Evolutionary conservation across 352 stramenopile genomes (phyloP).

Genomic region (Pythium scleroteichum): DNA sequence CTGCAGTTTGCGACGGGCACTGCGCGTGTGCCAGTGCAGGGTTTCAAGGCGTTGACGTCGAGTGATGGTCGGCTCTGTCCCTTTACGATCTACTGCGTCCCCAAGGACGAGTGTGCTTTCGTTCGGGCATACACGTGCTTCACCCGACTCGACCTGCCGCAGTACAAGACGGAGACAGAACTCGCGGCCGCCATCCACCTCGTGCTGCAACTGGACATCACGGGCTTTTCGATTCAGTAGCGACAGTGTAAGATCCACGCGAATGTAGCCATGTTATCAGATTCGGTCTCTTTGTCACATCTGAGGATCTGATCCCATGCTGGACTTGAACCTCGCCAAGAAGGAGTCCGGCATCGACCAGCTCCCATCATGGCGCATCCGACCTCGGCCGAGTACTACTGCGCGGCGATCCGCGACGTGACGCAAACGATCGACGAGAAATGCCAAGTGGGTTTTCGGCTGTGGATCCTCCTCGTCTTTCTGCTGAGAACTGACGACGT

Average conservation of each 20-base stretch:
- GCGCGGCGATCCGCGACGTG: conserved; percentile 56
- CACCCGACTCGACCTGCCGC: conserved; percentile 91
- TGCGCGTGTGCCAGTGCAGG: conserved; percentile 52
- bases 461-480: background rate
- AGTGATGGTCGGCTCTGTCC: conserved; percentile 48
- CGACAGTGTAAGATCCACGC: background rate
- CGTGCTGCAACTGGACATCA: conserved; percentile 25
- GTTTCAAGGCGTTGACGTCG: conserved; percentile 51
- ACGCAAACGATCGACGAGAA: conserved; percentile 71
- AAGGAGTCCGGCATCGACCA: background rate
- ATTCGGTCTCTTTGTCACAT: conserved; percentile 6
- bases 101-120: conserved; percentile 36
- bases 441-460: conserved; percentile 49
- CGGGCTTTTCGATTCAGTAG: conserved; percentile 30
- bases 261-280: conserved; percentile 2
- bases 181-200: conserved; percentile 18
- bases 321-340: conserved; percentile 8
- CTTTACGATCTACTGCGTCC: conserved; percentile 48
- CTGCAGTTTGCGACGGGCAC: conserved; percentile 67
- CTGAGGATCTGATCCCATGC: conserved; percentile 5
- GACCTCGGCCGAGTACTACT: conserved; percentile 40
- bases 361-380: conserved; percentile 16
- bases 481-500: too few relatives aligned
- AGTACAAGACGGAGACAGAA: conserved; percentile 45
- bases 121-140: conserved; percentile 68